Base-by-base conservation (phyloP, 2,329 filamentous ascomycete genomes). In the Alternaria gaisen region DNA sequence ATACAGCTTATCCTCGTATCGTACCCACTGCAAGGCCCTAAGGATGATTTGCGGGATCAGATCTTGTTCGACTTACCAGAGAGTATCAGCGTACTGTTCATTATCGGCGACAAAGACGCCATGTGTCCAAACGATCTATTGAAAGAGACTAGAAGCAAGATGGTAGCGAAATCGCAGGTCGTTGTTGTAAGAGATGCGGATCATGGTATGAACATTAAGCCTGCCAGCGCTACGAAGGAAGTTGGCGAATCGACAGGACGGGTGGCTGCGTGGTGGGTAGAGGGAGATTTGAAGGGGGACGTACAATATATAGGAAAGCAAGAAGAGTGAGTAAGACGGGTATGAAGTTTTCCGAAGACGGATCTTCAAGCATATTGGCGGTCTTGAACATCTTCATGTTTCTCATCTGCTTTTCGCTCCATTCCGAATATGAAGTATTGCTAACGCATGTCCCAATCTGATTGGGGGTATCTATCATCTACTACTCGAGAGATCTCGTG, bases 201-300 rank as follows among this genome's bases (percentile, higher is more conserved):
- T 71, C 80, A 82, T 66, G 78, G 79, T 11, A 82, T 82, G 80
- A 74, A 75, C 60, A 61, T 75, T 8, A 74, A 64, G 34, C 68
- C 73, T 2, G 74, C 69, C 32, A 66, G 48, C 14, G 60, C 44
- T 43, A 74, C 75, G 30, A 66, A 58, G 41, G 66, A 61, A 34
- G 57, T 80, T 48, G 72, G 77, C 4, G 69, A 70, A 61, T 67
- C 70, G 59, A 73, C 72, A 0, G 80, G 80, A 9, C 61, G 65
- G 11, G 34, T 77, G 30, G 79, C 79, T 22, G 77, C 75, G 3
- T 48, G 64, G 43, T 81, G 80, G 80, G 61, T 77, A 9, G 24
- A 63, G 20, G 63, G 60, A 2, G 46, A 28, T 14, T 46, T 46
- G 32, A 28, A 53, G 5, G 60, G 51, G 1, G 53, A 60, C 28